phyloP scores from a whole-genome alignment of 2,329 filamentous ascomycete genomes.

The Aureobasidium sp. region DNA sequence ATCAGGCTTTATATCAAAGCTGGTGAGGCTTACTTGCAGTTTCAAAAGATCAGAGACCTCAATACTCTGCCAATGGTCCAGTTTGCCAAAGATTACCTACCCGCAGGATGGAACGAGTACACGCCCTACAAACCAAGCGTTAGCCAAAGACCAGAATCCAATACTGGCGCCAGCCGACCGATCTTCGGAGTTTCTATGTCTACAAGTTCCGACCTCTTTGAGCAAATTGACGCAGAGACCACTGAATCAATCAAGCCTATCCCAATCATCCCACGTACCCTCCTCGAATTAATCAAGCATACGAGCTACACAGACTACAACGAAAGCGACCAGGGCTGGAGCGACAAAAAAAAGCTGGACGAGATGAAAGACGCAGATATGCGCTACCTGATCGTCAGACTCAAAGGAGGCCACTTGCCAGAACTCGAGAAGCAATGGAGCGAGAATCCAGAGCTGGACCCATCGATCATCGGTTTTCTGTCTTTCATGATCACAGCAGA shows the following conservation, averaged over 20 bases:
- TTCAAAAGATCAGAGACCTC: not conserved
- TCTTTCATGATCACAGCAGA: slow-evolving; percentile 69
- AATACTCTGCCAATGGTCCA: not conserved
- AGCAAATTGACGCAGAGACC: not conserved
- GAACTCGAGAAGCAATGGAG: not conserved
- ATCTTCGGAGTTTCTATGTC: not conserved
- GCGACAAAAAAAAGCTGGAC: slow-evolving; percentile 49
- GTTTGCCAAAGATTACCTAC: not conserved
- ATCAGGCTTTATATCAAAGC: not conserved
- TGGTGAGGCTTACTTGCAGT: not conserved
- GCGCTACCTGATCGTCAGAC: slow-evolving; percentile 57
- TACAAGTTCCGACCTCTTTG: not conserved
- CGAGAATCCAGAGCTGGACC: not conserved
- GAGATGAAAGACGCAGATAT: slow-evolving; percentile 65
- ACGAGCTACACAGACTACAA: slow-evolving; percentile 62
- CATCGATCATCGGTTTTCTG: slow-evolving; percentile 36
- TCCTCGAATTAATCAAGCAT: slow-evolving; percentile 49
- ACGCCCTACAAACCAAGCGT: not conserved
- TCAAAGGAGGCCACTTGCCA: slow-evolving; percentile 22
- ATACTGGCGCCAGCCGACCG: not conserved
- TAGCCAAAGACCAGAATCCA: not conserved
- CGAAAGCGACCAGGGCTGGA: slow-evolving; percentile 57
- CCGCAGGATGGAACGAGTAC: not conserved
- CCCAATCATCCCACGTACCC: not conserved
- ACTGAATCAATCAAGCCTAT: no score